Percentiles rank a stretch among this genome's conserved stretches.
phyloP scores from a whole-genome alignment of 208 protist genomes.

The Lotmaria passim region DNA sequence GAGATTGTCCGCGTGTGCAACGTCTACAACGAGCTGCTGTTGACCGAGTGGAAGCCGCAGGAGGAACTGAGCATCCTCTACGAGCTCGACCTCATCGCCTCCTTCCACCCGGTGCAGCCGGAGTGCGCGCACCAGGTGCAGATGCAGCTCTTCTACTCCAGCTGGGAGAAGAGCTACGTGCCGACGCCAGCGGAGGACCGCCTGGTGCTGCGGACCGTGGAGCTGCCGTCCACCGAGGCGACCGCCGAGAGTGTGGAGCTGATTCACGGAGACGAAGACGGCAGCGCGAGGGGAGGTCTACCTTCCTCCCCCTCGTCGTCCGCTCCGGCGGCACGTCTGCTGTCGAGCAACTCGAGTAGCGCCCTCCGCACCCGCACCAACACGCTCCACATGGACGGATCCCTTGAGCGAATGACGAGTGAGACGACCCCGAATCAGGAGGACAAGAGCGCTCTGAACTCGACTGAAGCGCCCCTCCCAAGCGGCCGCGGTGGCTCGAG shows the following conservation, averaged over 20 bases:
- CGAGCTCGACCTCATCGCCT: slow-evolving; percentile 58
- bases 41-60: slow-evolving; percentile 70
- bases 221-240: slow-evolving; percentile 24
- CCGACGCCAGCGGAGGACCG: slow-evolving; percentile 33
- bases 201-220: slow-evolving; percentile 29
- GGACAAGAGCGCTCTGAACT: not conserved
- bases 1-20: slow-evolving; percentile 67
- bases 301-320: not conserved
- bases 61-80: slow-evolving; percentile 63
- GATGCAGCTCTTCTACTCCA: slow-evolving; percentile 78
- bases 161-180: slow-evolving; percentile 56
- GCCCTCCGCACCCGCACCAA: not conserved
- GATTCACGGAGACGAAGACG: slow-evolving; percentile 6
- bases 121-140: slow-evolving; percentile 66
- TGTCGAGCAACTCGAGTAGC: not conserved
- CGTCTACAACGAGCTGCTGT: slow-evolving; percentile 56
- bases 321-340: not conserved
- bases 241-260: slow-evolving; percentile 28
- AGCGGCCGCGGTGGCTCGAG: not conserved
- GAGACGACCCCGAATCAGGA: not conserved
- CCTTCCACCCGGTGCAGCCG: slow-evolving; percentile 28
- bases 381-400: not conserved
- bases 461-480: not conserved
- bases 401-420: not conserved
- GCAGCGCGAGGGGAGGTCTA: not conserved